These are phyloP conservation scores for Penicillium paneum DNA, from an alignment of 2,329 filamentous ascomycete genomes.

Conservation along the genomic window DNA sequence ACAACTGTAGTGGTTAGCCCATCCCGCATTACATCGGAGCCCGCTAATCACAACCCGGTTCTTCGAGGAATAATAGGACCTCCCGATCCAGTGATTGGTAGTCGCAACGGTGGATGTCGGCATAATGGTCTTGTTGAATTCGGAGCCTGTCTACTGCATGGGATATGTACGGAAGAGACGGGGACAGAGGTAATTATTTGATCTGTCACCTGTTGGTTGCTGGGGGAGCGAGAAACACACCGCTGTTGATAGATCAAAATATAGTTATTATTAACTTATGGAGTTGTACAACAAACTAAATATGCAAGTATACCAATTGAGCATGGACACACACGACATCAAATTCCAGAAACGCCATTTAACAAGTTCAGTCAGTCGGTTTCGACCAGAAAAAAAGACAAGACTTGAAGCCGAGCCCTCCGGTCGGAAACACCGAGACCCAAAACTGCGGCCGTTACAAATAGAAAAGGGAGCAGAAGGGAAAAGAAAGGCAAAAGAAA, in stretches of 20 bases:
- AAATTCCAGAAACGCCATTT: not conserved
- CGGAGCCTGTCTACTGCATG: not conserved
- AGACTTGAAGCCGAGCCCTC: conserved; percentile 15
- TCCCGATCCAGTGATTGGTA: conserved; percentile 16
- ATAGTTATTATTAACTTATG: not conserved
- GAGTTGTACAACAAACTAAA: not conserved
- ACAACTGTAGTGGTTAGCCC: conserved; percentile 7
- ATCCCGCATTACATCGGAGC: conserved; percentile 3
- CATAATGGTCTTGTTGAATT: not conserved
- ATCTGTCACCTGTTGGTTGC: conserved; percentile 23
- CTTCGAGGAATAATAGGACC: conserved; percentile 15
- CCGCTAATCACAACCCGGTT: conserved; percentile 12
- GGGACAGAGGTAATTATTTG: conserved; percentile 10
- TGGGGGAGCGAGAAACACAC: conserved; percentile 18
- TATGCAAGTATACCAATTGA: not conserved
- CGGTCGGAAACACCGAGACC: conserved; percentile 21
- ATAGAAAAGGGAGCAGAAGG: no score
- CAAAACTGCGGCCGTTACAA: conserved; percentile 22
- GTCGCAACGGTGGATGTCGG: not conserved
- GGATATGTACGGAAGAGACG: not conserved
- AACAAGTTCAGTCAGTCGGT: no score
- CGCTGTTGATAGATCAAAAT: conserved; percentile 13
- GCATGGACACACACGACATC: not conserved
- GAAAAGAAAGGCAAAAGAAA: not conserved
- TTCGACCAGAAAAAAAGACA: not conserved